Evolutionary conservation across 1,139 yeast species (phyloP), one percentile per base, ranked within the genome.

Genomic region (Geotrichum aggregatum): DNA sequence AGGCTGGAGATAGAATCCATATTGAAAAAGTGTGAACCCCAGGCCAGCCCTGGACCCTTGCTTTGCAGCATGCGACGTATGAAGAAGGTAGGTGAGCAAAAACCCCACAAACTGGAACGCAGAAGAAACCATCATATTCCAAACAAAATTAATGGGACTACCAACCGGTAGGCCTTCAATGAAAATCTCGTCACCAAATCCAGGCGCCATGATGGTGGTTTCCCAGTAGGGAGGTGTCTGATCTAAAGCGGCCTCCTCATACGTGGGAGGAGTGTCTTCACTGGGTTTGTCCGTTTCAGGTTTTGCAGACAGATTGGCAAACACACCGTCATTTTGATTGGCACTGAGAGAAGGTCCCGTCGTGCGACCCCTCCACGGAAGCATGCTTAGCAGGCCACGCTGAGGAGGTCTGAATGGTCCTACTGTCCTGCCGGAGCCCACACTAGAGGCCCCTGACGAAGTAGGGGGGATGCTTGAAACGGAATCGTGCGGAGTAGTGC

Each of bases 181-280:
- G 68, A 88, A 88, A 39, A 92, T 83, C 66, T 91, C 98, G 66
- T 92, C 97, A 53, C 83, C 86, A 59, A 67, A 62, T 55, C 89
- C 88, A 14, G 91, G 88, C 1, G 95, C 81, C 64, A 89, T 78
- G 52, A 91, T 83, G 0, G 95, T 82, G n/a, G 89, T 80, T 67
- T 94, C 98, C 95, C 97, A 94, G 68, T 94, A 94, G 44, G 96
- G 96, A 0, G 99, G 99, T 0, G 95, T 82, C 21, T 94, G 80
- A 67, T 92, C 99, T 1, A 92, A 87, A 0, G 96, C 91, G 0
- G 96, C 98, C 64, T 91, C 97, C 56, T 87, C 96, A 69, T 94
- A 92, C 0, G 94, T 76, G 1, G 98, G 98, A 13, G 97, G 95
- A 48, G 75, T 74, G 45, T 74, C 74, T 51, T 71, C 74, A 18